Conservation (phyloP, 345 rosid genomes). For the Eucalyptus victrix region DNA sequence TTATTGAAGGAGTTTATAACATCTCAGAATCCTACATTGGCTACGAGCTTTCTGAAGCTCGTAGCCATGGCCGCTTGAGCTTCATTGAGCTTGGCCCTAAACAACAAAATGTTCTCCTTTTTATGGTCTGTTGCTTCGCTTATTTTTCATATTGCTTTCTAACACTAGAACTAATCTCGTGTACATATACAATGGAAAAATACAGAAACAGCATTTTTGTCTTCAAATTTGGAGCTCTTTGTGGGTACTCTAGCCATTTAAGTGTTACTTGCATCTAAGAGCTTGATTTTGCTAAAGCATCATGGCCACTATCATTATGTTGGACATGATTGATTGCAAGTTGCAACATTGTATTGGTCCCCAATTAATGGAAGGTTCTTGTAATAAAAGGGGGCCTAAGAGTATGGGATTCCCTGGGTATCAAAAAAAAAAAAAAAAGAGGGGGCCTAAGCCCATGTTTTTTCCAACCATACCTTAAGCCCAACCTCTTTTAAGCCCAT, state of each 20-base stretch:
- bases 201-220: not conserved
- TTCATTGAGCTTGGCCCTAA: not conserved
- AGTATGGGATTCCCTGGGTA: no score
- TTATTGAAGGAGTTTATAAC: not conserved
- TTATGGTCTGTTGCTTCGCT: not conserved
- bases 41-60: not conserved
- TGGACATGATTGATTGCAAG: not conserved
- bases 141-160: not conserved
- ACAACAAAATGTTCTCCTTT: not conserved
- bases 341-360: not conserved
- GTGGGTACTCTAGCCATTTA: not conserved
- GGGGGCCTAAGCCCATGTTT: no score
- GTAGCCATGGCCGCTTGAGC: not conserved
- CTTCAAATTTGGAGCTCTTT: not conserved
- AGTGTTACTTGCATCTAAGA: not conserved
- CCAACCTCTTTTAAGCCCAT: not conserved
- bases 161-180: not conserved
- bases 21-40: no score
- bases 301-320: not conserved
- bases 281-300: not conserved
- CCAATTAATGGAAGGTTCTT: not conserved
- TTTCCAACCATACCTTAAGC: no score
- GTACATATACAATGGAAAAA: not conserved
- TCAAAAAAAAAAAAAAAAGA: no score
- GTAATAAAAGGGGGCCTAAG: no score